Percentiles rank a stretch among this genome's conserved stretches.
Conservation (phyloP, 371 early-diverging fungal species). For the Saksenaea vasiformis region DNA sequence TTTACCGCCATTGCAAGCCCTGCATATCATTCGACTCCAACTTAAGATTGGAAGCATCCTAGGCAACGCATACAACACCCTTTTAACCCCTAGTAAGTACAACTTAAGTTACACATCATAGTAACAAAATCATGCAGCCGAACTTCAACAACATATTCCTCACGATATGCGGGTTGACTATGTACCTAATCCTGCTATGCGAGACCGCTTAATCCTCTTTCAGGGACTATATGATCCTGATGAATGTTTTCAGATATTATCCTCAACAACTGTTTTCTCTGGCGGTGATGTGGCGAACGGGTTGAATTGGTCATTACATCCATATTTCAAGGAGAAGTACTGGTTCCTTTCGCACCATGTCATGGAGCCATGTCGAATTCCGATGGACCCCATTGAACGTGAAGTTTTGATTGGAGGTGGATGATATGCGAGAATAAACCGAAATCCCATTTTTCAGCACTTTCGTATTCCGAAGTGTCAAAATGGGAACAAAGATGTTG, state of each 20-base stretch:
- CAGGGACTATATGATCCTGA: conserved; percentile 42
- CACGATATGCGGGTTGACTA: conserved; percentile 50
- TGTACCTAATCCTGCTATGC: conserved; percentile 26
- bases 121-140: conserved; percentile 29
- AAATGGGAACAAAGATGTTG: too few species aligned
- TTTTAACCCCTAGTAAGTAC: conserved; percentile 40
- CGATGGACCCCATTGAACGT: neutral
- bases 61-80: conserved; percentile 14
- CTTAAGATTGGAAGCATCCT: conserved; percentile 36
- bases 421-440: neutral
- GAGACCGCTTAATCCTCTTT: conserved; percentile 48
- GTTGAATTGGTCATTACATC: conserved; percentile 48
- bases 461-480: neutral
- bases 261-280: conserved; percentile 43
- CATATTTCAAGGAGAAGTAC: conserved; percentile 46
- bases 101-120: neutral
- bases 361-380: neutral
- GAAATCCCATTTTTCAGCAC: neutral
- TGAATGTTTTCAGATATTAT: conserved; percentile 45
- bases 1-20: conserved; percentile 42
- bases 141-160: conserved; percentile 40
- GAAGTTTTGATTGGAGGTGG: neutral
- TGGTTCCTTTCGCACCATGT: conserved; percentile 46
- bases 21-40: conserved; percentile 41
- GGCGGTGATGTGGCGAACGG: conserved; percentile 53